phyloP scores from a whole-genome alignment of 176 grass and related monocot genomes.

The Oryza glaberrima region DNA sequence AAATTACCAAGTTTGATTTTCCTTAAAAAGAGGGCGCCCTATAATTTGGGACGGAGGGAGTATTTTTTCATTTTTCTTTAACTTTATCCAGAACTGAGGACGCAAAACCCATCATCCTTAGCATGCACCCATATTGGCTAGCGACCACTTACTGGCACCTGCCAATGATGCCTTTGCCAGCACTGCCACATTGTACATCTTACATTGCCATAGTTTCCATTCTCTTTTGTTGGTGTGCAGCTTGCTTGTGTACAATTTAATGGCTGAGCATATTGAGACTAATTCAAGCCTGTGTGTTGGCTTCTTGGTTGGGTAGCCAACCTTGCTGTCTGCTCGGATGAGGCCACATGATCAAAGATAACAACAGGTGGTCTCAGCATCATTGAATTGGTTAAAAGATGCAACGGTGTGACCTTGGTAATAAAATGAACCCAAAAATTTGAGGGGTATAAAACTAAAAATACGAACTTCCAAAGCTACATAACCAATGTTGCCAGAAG shows the following conservation, averaged over 20 bases:
- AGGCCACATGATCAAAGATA: not conserved
- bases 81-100: not conserved
- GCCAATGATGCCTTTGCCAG: not conserved
- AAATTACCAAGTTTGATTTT: too few species aligned
- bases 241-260: not conserved
- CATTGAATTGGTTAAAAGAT: not conserved
- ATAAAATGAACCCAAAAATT: not conserved
- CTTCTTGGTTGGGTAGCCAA: not conserved
- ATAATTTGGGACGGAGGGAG: too few species aligned
- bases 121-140: not conserved
- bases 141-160: not conserved
- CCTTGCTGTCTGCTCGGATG: not conserved
- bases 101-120: not conserved
- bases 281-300: not conserved
- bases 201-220: not conserved
- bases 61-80: not conserved
- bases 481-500: not conserved
- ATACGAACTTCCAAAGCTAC: not conserved
- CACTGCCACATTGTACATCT: not conserved
- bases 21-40: too few species aligned
- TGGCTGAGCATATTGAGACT: not conserved
- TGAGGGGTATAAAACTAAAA: not conserved
- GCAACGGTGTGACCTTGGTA: not conserved
- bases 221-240: not conserved
- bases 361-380: not conserved